A percentile compares a stretch with the other conserved stretches of the same genome.
These are phyloP conservation scores for Aspergillus luchuensis DNA, from an alignment of 2,329 filamentous ascomycete genomes.

Conservation along the genomic window DNA sequence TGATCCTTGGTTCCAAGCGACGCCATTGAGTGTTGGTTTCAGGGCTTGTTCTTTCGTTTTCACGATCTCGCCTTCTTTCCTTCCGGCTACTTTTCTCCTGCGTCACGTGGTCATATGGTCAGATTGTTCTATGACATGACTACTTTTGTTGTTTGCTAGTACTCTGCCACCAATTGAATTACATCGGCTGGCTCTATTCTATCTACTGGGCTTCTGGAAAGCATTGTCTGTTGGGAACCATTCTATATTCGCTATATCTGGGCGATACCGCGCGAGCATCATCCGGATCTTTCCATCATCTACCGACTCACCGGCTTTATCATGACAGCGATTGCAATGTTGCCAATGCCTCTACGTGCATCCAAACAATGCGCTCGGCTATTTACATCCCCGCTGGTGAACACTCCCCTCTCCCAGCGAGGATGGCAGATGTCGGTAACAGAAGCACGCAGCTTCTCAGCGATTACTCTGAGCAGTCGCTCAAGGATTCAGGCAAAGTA, in stretches of 20 bases:
- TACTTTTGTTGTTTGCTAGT: background rate
- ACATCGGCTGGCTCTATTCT: background rate
- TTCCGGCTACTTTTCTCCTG: background rate
- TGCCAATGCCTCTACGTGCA: slow-evolving; percentile 15
- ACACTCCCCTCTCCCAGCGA: background rate
- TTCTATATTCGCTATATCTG: background rate
- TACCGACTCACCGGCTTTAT: background rate
- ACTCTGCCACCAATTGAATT: background rate
- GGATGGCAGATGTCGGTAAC: slow-evolving; percentile 9
- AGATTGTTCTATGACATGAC: slow-evolving; percentile 1
- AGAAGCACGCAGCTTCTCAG: slow-evolving; percentile 9
- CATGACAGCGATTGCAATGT: slow-evolving; percentile 20
- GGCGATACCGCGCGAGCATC: background rate
- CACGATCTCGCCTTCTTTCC: background rate
- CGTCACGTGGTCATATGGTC: background rate
- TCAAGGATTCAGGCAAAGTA: slow-evolving; percentile 7
- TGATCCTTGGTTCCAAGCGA: background rate
- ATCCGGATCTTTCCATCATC: background rate
- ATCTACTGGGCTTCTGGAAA: background rate
- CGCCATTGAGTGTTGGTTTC: background rate
- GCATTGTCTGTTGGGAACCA: background rate
- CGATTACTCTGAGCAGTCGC: slow-evolving; percentile 9
- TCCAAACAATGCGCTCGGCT: slow-evolving; percentile 13
- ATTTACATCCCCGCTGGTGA: background rate
- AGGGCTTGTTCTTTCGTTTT: background rate